phyloP scores from a whole-genome alignment of 768 basidiomycete genomes.

The Calocybe gangraenosa region DNA sequence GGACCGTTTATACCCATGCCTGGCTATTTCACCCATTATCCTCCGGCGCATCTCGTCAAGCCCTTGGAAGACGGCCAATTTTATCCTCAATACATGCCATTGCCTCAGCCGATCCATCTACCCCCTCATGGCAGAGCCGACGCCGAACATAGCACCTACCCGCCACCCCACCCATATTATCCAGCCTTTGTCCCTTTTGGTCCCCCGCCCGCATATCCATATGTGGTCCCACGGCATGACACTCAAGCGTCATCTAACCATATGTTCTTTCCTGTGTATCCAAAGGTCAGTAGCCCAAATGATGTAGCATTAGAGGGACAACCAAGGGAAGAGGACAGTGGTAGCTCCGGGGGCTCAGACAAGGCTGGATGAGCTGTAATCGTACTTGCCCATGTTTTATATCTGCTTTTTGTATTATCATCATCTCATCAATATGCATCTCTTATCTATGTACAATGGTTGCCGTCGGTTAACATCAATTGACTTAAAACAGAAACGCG shows the following conservation, averaged over 20 bases:
- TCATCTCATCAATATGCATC: too few species aligned
- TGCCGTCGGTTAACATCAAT: too few species aligned
- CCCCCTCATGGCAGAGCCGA: slow-evolving; percentile 15
- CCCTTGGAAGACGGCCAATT: slow-evolving; percentile 47
- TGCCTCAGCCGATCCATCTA: slow-evolving; percentile 16
- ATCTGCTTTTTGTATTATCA: background rate
- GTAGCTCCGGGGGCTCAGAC: slow-evolving; percentile 19
- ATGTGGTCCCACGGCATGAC: slow-evolving; percentile 26
- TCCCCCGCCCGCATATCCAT: slow-evolving; percentile 19
- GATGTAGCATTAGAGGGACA: slow-evolving; percentile 15
- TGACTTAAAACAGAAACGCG: too few species aligned
- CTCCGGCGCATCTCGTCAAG: slow-evolving; percentile 43
- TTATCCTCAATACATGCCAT: slow-evolving; percentile 31
- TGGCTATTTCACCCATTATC: slow-evolving; percentile 53
- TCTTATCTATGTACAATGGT: too few species aligned
- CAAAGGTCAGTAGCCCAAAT: slow-evolving; percentile 14
- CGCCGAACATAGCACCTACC: slow-evolving; percentile 15
- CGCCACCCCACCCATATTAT: slow-evolving; percentile 20
- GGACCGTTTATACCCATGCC: slow-evolving; percentile 53
- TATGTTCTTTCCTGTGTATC: slow-evolving; percentile 22
- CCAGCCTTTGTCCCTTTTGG: slow-evolving; percentile 19
- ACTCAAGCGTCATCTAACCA: slow-evolving; percentile 21
- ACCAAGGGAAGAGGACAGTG: slow-evolving; percentile 18
- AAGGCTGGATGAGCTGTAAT: slow-evolving; percentile 18
- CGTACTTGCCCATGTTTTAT: slow-evolving; percentile 4